Conservation (phyloP, 2,329 filamentous ascomycete species). For the Hypoxylon sp. region DNA sequence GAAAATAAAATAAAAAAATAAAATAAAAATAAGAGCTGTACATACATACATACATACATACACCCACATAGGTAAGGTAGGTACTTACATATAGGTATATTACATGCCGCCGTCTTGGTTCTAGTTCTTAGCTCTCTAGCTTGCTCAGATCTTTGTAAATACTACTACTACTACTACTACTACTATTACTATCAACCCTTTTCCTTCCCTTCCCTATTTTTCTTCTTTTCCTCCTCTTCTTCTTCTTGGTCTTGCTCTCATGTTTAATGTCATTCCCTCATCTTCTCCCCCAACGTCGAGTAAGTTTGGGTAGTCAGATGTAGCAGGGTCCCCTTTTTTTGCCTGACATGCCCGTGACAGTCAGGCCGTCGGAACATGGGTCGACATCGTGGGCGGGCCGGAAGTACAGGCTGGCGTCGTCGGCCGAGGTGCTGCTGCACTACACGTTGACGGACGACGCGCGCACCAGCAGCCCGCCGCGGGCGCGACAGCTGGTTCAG, state of each 20-base stretch:
- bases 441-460: constrained; percentile 39
- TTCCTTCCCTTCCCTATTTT: too few relatives aligned
- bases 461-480: constrained; percentile 35
- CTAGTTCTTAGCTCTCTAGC: too few relatives aligned
- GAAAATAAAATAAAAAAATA: too few relatives aligned
- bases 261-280: constrained; percentile 11
- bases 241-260: too few relatives aligned
- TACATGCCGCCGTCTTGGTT: too few relatives aligned
- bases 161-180: too few relatives aligned
- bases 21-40: too few relatives aligned
- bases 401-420: constrained; percentile 35
- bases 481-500: constrained; percentile 35
- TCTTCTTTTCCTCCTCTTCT: constrained; percentile 5
- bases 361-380: constrained; percentile 39
- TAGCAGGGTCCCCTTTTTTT: constrained; percentile 27
- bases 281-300: constrained; percentile 3
- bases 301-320: constrained; percentile 33
- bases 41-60: too few relatives aligned
- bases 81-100: too few relatives aligned
- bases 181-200: too few relatives aligned
- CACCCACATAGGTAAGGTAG: too few relatives aligned
- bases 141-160: too few relatives aligned
- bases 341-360: constrained; percentile 40
- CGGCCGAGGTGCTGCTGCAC: constrained; percentile 35
- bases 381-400: constrained; percentile 37